Evolutionary conservation across 2,329 filamentous ascomycete species (phyloP), one percentile per base, ranked within the genome.

Genomic region (Moelleriella libera): DNA sequence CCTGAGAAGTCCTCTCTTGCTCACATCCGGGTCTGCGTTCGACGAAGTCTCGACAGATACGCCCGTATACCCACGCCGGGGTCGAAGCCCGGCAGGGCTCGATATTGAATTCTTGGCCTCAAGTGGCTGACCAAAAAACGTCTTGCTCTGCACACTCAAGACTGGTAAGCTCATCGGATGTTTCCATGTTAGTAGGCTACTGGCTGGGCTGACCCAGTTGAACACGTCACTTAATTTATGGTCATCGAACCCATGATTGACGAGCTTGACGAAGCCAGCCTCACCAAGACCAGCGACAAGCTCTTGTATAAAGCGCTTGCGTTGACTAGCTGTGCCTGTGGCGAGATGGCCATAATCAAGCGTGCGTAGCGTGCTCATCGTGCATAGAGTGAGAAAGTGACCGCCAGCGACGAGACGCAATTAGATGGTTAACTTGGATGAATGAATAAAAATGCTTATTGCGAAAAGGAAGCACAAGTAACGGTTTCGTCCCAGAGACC

Each of bases 181-280:
- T 10, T 4, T 11, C 14, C 7, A 43, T 12, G 14, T 49, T 29
- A 51, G 44, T 31, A 32, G 11, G n/a, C 45, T 29, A 28, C 45
- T 9, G 5, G 28, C 10, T 43, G 5, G 30, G 21, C 5, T 12
- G 5, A 55, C 49, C 60, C 57, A 63, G 12, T 45, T 41, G 45
- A 67, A 67, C 0, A 63, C 62, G 30, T 61, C 57, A 0, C 58
- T 52, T 2, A 67, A 49, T 2, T 61, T 46, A 5, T 59, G 52
- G 3, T 52, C 51, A 2, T 58, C 49, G 2, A 68, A 50, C 11
- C 58, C 55, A 46, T 60, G 58, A 45, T 60, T 58, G 39, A 50
- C 14, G 12, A 61, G 47, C 29, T 61, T 59, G 6, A 56, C 55
- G 45, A 62, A 61, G 2, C 58, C 59, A 3, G 52, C 48, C 21